A percentile compares a stretch with the other conserved stretches of the same genome.
phyloP scores from a whole-genome alignment of 2,329 filamentous ascomycete species.

The Paracoccidioides lutzii region DNA sequence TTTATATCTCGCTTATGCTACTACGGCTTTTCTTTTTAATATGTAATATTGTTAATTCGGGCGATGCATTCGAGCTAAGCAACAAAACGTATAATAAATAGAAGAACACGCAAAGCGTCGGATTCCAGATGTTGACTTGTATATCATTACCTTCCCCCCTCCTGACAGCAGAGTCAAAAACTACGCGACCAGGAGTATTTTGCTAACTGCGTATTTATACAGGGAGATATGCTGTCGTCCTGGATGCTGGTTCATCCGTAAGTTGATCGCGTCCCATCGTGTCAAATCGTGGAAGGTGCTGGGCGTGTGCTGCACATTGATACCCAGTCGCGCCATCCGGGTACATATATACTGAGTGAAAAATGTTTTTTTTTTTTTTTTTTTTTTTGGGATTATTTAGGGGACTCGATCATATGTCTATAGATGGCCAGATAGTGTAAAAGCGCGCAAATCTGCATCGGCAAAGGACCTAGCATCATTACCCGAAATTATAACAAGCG shows the following conservation, averaged over 20 bases:
- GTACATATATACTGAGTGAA: slow-evolving; percentile 2
- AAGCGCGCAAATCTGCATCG: slow-evolving; percentile 49
- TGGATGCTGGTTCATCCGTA: slow-evolving; percentile 90
- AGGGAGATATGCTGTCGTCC: slow-evolving; percentile 77
- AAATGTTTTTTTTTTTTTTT: slow-evolving; percentile 11
- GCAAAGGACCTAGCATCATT: slow-evolving; percentile 52
- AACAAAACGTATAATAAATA: background rate
- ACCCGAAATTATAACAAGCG: slow-evolving; percentile 70
- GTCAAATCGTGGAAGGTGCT: background rate
- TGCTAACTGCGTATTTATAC: slow-evolving; percentile 12
- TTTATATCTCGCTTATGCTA: background rate
- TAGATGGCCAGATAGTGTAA: slow-evolving; percentile 69
- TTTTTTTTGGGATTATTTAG: slow-evolving; percentile 17
- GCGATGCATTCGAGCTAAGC: background rate
- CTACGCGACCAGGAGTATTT: slow-evolving; percentile 3
- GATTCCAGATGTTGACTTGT: slow-evolving; percentile 33
- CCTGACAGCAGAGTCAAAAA: background rate
- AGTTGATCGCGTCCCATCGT: slow-evolving; percentile 13
- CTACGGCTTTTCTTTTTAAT: background rate
- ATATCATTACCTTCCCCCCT: slow-evolving; percentile 7
- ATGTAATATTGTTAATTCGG: background rate
- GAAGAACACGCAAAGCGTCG: too few relatives aligned
- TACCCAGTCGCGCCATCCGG: too few relatives aligned
- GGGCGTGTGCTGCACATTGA: too few relatives aligned
- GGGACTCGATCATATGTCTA: slow-evolving; percentile 93